phyloP scores from a whole-genome alignment of 768 basidiomycete species.

The Leccinum variicolor region DNA sequence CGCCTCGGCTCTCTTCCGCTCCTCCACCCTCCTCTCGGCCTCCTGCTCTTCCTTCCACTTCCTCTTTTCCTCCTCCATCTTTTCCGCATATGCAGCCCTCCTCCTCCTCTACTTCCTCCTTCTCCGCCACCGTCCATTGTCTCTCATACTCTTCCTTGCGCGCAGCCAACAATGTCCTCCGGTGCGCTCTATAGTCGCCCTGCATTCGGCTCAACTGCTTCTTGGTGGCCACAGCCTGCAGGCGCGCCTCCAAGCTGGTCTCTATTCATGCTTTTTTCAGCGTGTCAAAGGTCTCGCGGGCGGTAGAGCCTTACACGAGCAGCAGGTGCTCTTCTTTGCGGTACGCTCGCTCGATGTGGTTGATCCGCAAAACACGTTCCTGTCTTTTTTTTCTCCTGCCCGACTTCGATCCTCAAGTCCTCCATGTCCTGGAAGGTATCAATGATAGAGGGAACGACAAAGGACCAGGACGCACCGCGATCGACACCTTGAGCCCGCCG shows the following conservation, averaged over 20 bases:
- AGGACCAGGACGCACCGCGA: conserved; percentile 44
- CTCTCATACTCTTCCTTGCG: too few species aligned
- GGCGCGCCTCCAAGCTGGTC: conserved; percentile 33
- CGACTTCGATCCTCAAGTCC: conserved; percentile 84
- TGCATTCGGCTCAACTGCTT: too few species aligned
- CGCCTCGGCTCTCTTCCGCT: conserved; percentile 43
- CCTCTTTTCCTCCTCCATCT: too few species aligned
- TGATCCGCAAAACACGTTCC: too few species aligned
- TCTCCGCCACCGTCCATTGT: too few species aligned
- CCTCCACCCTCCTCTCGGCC: conserved; percentile 34
- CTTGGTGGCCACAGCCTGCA: too few species aligned
- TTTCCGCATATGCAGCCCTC: too few species aligned
- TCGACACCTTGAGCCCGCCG: too few species aligned
- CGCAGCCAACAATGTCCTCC: too few species aligned
- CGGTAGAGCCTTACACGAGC: conserved; percentile 79
- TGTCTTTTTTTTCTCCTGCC: conserved; percentile 62
- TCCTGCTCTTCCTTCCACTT: too few species aligned
- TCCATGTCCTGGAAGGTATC: conserved; percentile 61
- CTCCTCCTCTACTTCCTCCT: too few species aligned
- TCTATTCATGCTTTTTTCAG: conserved; percentile 58
- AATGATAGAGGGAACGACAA: neutral
- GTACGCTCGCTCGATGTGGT: conserved; percentile 69
- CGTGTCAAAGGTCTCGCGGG: conserved; percentile 64
- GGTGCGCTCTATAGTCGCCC: too few species aligned
- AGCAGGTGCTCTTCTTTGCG: conserved; percentile 91